Conservation (phyloP, 768 basidiomycete species). For the Paxillus ammoniavirescens region DNA sequence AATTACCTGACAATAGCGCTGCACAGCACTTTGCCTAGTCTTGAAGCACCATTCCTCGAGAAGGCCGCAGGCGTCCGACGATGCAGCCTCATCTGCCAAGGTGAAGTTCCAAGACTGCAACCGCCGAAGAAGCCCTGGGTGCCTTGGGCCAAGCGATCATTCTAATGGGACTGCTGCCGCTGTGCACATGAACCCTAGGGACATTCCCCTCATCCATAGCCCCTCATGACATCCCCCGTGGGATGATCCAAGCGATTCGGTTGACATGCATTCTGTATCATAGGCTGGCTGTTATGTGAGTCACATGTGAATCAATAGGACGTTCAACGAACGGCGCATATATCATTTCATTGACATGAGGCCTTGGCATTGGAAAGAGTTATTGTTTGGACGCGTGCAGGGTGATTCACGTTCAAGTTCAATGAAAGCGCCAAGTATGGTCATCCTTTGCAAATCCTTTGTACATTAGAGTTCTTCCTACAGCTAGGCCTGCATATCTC, state of each 20-base stretch:
- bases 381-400: slow-evolving; percentile 54
- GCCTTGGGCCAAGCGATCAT: not conserved
- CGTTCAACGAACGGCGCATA: slow-evolving; percentile 81
- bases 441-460: not conserved
- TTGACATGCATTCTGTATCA: slow-evolving; percentile 48
- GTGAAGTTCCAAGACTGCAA: not conserved
- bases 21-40: slow-evolving; percentile 11
- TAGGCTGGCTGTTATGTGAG: slow-evolving; percentile 84
- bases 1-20: not conserved
- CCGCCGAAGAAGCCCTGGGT: slow-evolving; percentile 3
- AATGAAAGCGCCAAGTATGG: too few species aligned
- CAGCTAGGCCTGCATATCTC: too few species aligned
- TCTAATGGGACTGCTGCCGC: not conserved
- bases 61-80: not conserved
- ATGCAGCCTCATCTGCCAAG: not conserved
- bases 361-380: slow-evolving; percentile 74
- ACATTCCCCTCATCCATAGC: slow-evolving; percentile 59
- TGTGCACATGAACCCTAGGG: slow-evolving; percentile 32
- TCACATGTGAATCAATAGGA: slow-evolving; percentile 50
- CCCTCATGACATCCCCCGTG: slow-evolving; percentile 69
- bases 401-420: not conserved
- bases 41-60: slow-evolving; percentile 1
- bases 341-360: slow-evolving; percentile 68
- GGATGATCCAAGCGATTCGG: slow-evolving; percentile 61
- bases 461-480: not conserved